Evolutionary conservation across 2,329 filamentous ascomycete species (phyloP).

Genomic region (Raffaelea arxii): DNA sequence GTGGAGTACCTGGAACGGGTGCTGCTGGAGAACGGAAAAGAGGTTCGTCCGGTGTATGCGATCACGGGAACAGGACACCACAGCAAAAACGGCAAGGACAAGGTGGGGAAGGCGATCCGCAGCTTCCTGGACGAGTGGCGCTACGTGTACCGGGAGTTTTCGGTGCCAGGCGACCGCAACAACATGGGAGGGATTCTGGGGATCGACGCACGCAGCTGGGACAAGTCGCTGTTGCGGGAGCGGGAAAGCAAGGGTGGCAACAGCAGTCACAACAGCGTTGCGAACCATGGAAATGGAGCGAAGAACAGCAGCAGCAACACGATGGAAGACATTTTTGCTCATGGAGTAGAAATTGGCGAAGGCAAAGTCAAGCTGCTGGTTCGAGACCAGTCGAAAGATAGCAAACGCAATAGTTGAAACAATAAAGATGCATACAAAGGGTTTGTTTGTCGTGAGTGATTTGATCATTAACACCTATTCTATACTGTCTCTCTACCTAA

Average conservation of each 20-base stretch:
- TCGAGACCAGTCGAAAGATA: conserved; percentile 34
- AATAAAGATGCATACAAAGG: too few relatives aligned
- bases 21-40: conserved; percentile 69
- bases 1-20: conserved; percentile 88
- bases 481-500: too few relatives aligned
- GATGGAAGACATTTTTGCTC: conserved; percentile 46
- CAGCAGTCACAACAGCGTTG: neutral
- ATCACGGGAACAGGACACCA: conserved; percentile 97
- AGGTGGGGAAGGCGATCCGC: conserved; percentile 89
- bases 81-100: conserved; percentile 98
- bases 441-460: too few relatives aligned
- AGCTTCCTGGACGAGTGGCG: conserved; percentile 91
- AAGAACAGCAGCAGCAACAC: conserved; percentile 21
- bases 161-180: conserved; percentile 83
- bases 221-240: conserved; percentile 43
- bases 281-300: neutral
- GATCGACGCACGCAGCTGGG: conserved; percentile 58
- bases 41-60: conserved; percentile 73
- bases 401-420: too few relatives aligned
- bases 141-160: conserved; percentile 93
- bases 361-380: conserved; percentile 58
- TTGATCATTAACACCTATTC: too few relatives aligned
- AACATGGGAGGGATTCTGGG: conserved; percentile 69
- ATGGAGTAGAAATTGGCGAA: conserved; percentile 59
- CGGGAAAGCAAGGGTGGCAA: conserved; percentile 20